Evolutionary conservation across 495 filamentous ascomycete genomes (phyloP).

Genomic region (Penicillium malachiteum): DNA sequence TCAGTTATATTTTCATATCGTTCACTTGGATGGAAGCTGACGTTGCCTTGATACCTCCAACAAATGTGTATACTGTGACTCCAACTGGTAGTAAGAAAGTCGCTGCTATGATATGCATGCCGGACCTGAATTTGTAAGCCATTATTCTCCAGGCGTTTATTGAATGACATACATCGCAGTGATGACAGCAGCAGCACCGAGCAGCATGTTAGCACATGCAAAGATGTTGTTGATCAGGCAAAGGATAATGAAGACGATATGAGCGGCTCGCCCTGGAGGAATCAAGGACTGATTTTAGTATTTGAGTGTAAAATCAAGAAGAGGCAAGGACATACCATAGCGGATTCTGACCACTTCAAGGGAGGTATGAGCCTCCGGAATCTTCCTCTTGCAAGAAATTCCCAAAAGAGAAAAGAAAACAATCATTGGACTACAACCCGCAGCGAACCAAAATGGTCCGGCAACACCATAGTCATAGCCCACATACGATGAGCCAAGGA

Average conservation of each 20-base stretch:
- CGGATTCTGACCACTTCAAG: conserved; percentile 3
- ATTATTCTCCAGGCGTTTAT: not conserved
- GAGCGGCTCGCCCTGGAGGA: not conserved
- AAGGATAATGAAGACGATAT: conserved; percentile 2
- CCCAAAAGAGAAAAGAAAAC: conserved; percentile 1
- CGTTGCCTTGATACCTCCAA: conserved; percentile 8
- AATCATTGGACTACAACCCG: conserved; percentile 3
- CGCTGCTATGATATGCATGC: conserved; percentile 1
- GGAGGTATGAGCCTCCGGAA: conserved; percentile 3
- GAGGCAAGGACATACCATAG: not conserved
- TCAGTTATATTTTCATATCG: not conserved
- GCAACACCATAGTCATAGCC: conserved; percentile 4
- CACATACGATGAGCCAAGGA: not conserved
- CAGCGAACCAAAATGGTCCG: conserved; percentile 5
- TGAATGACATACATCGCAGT: conserved; percentile 31
- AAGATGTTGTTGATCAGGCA: conserved; percentile 7
- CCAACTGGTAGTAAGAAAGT: conserved; percentile 1
- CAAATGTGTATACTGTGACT: conserved; percentile 1
- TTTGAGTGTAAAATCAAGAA: not conserved
- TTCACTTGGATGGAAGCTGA: not conserved
- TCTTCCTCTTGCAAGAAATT: conserved; percentile 4
- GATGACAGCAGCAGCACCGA: conserved; percentile 1
- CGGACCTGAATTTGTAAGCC: conserved; percentile 1
- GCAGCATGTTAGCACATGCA: not conserved
- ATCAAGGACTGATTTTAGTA: too few species aligned